Evolutionary conservation across 257 asterid genomes (phyloP), one percentile per base, ranked within the genome.

Genomic region (Solanum ossicruentum): DNA sequence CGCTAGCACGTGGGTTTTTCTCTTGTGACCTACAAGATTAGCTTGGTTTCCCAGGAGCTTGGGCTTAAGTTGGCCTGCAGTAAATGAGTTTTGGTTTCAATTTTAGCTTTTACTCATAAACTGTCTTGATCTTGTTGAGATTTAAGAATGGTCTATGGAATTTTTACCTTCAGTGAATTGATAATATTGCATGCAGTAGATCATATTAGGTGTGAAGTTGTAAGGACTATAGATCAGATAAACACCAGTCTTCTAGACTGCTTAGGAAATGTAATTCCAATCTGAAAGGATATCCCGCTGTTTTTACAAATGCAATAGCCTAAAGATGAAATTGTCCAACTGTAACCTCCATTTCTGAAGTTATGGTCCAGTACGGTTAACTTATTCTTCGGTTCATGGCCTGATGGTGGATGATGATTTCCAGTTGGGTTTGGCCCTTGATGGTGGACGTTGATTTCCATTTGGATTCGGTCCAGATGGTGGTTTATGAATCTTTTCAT

Each of bases 401-500:
- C 82, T 55, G 61, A 49, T 75, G 82, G 61, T 51, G 21, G 82
- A 51, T 3, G 82, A 75, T 75, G 82, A 49, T 23, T 51, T 75
- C 82, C 82, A 21, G 82, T 75, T 75, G 43, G 61, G 43, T 75
- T 75, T 49, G 82, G 61, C 61, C 61, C 61, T 75, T 49, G 92
- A 82, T 85, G 98, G 96, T 75, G 93, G 93, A 36, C 73, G 92
- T 58, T 88, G 92, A 87, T 94, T 92, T 86, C 94, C 96, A 73
- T 81, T 85, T 5, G 97, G 95, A 85, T 91, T 92, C 20, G 96
- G 95, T 71, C 94, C 95, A 7, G 97, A 92, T 72, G 95, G 98
- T 60, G 90, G 73, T 84, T 91, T 93, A 9, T 72, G 89, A 86
- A 88, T 89, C 89, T 83, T 86, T 87, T 51, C 91, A 51, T 77